Base-by-base conservation (phyloP, 129 eudicot genomes). In the Chrysanthemum makinoi region DNA sequence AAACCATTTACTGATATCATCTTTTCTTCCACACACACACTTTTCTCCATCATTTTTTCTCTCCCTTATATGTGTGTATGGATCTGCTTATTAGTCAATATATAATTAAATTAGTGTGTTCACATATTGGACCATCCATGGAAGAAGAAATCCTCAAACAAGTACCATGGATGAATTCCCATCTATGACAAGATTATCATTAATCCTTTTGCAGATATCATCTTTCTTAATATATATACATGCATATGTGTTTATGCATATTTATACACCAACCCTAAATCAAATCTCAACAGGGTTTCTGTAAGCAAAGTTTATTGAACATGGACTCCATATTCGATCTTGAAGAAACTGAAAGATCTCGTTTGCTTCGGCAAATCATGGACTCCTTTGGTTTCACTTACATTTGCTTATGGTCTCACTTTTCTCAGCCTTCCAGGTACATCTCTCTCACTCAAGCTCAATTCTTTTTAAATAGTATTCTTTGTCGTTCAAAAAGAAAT, bases 251-350 rank as follows among this genome's bases (percentile, higher is more conserved):
- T 20, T 10, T 47, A 61, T 48, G 12, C 16, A 72, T 60, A 61
- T 16, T 46, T 16, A 18, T 19, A 3, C 52, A 54, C 20, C 30
- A 47, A 59, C 59, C 49, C 55, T 22, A 13, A 19, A 4, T 39
- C 1, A 24, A 2, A 47, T 12, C 30, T 33, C 24, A 24, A 59
- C 15, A 49, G 68, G 72, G 63, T 18, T 52, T 81, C 28, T n/a
- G 44, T 73, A n/a, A 64, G 43, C n/a, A 39, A 46, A 18, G 11
- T 9, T 17, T 52, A 58, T 19, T 64, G 76, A 68, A 58, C 54
- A 94, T 94, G 99, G 89, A 86, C 59, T 78, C 88, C 70, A 85
- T 94, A 53, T 94, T 94, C 83, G 60, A 70, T 58, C 95, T 89
- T 18, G 76, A 70, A 54, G 80, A 82, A 65, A 81, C 63, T 30